phyloP scores from a whole-genome alignment of 2,329 filamentous ascomycete species.

The Beauveria caledonica region DNA sequence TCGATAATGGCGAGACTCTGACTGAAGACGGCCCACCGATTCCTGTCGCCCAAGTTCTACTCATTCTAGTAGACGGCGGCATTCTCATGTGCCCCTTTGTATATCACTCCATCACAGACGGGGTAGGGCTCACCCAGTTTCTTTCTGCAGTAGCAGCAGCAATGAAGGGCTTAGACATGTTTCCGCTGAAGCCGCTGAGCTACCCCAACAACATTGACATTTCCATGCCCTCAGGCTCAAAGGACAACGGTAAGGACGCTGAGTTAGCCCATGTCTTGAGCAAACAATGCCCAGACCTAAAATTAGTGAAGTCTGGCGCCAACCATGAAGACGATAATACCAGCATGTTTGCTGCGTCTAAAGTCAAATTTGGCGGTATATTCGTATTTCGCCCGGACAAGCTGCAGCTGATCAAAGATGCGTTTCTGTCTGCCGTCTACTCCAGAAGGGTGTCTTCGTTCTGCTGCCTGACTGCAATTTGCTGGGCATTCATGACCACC shows the following conservation, averaged over 20 bases:
- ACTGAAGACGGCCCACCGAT: constrained; percentile 17
- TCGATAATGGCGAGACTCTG: constrained; percentile 13
- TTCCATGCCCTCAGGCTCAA: not conserved
- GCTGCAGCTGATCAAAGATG: constrained; percentile 24
- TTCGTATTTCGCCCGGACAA: constrained; percentile 30
- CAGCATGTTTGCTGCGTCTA: constrained; percentile 24
- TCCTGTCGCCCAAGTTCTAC: constrained; percentile 31
- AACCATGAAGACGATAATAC: constrained; percentile 25
- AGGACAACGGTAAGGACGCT: not conserved
- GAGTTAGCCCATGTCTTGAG: constrained; percentile 16
- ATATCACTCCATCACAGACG: constrained; percentile 35
- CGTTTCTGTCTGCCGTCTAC: constrained; percentile 14
- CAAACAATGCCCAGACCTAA: constrained; percentile 31
- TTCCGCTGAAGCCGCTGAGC: constrained; percentile 9
- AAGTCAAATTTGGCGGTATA: constrained; percentile 31
- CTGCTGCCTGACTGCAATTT: constrained; percentile 30
- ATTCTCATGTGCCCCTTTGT: constrained; percentile 32
- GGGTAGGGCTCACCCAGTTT: constrained; percentile 30
- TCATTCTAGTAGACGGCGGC: constrained; percentile 31
- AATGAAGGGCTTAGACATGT: not conserved
- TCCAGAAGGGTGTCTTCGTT: constrained; percentile 25
- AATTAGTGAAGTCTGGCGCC: constrained; percentile 21
- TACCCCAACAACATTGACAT: constrained; percentile 15
- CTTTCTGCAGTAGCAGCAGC: constrained; percentile 27
- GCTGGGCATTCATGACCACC: constrained; percentile 32